Evolutionary conservation across 208 protist species (phyloP).

Genomic region (Trypanosoma theileri): DNA sequence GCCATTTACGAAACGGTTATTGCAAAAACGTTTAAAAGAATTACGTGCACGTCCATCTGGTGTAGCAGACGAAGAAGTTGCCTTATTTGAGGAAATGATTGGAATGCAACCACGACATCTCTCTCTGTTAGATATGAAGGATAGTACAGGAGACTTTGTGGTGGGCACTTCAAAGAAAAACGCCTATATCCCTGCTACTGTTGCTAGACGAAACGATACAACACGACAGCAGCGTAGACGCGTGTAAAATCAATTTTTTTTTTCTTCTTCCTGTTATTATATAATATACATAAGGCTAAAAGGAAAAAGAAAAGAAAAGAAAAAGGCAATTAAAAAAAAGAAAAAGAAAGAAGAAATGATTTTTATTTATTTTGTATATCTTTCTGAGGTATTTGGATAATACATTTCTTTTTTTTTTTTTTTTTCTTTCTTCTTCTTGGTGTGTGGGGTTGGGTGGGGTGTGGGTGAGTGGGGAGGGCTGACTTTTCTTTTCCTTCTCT

Average conservation of each 20-base stretch:
- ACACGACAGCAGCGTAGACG: not conserved
- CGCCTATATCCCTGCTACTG: slow-evolving; percentile 42
- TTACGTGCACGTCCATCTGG: slow-evolving; percentile 23
- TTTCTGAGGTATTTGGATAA: not conserved
- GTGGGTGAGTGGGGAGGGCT: too few species aligned
- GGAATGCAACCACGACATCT: slow-evolving; percentile 63
- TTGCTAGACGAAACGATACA: not conserved
- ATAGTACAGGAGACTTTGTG: slow-evolving; percentile 83
- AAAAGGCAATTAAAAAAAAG: too few species aligned
- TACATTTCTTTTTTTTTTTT: slow-evolving; percentile 2
- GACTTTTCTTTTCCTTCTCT: not conserved
- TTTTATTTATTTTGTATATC: slow-evolving; percentile 6
- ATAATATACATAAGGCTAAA: too few species aligned
- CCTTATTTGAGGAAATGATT: slow-evolving; percentile 52
- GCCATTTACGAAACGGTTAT: slow-evolving; percentile 77
- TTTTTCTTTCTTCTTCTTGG: not conserved
- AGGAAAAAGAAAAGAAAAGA: too few species aligned
- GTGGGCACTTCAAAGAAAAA: slow-evolving; percentile 78
- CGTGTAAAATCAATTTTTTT: not conserved
- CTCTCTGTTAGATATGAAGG: slow-evolving; percentile 85
- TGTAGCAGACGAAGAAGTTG: slow-evolving; percentile 26
- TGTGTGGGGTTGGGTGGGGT: too few species aligned
- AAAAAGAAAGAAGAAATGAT: not conserved
- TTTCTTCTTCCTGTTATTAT: slow-evolving; percentile 3
- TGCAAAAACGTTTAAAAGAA: slow-evolving; percentile 42